Percentiles rank a stretch among this genome's conserved stretches.
These are phyloP conservation scores for Theobroma cacao DNA, from an alignment of 345 rosid genomes.

Conservation along the genomic window DNA sequence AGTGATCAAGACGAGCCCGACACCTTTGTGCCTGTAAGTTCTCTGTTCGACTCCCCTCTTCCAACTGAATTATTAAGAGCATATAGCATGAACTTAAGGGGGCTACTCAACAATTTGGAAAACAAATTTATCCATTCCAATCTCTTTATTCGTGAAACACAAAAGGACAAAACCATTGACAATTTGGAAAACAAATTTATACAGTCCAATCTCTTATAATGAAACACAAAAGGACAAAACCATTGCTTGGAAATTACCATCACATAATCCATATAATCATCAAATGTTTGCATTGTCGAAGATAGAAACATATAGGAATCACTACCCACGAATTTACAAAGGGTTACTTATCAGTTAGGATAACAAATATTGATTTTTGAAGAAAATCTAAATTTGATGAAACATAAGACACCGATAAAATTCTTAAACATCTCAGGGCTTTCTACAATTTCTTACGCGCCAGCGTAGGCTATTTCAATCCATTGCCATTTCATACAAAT, in stretches of 20 bases:
- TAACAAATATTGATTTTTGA: not conserved
- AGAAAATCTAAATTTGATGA: not conserved
- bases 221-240: too few species aligned
- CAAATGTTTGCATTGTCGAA: not conserved
- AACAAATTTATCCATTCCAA: not conserved
- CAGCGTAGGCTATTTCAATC: not conserved
- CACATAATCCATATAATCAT: not conserved
- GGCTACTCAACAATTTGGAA: not conserved
- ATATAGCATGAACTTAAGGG: not conserved
- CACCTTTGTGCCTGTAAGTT: conserved; percentile 81
- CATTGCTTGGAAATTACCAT: not conserved
- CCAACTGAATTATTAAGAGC: conserved; percentile 49
- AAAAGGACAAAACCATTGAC: not conserved
- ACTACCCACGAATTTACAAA: not conserved
- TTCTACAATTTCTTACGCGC: not conserved
- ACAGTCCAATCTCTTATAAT: not conserved
- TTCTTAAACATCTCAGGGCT: too few species aligned
- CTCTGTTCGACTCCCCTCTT: conserved; percentile 79
- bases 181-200: not conserved
- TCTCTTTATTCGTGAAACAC: not conserved
- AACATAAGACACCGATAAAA: too few species aligned
- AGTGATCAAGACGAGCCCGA: conserved; percentile 83
- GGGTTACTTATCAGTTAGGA: not conserved
- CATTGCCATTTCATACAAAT: not conserved
- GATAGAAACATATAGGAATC: not conserved